Conservation (phyloP, 2,329 filamentous ascomycete species). For the Microascus cirrosus region DNA sequence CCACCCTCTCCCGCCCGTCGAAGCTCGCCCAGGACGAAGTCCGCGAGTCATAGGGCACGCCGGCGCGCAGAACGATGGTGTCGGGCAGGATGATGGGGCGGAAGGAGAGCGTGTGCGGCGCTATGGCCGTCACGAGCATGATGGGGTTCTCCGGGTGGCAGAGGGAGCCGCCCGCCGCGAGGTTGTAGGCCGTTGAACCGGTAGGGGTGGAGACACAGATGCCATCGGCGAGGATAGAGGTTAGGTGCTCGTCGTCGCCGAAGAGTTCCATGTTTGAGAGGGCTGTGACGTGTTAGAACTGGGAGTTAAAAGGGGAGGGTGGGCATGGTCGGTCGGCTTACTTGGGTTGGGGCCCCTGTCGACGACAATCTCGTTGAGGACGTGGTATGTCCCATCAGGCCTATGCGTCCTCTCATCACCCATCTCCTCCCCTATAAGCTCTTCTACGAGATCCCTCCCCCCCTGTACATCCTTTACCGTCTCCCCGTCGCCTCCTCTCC, state of each 20-base stretch:
- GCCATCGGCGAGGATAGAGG: constrained; percentile 84
- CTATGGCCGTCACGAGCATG: constrained; percentile 88
- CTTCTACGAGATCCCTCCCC: constrained; percentile 68
- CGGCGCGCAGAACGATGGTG: constrained; percentile 84
- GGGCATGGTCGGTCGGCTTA: constrained; percentile 30
- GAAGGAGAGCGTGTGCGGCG: constrained; percentile 89
- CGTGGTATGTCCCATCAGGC: constrained; percentile 76
- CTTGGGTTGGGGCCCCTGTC: constrained; percentile 89
- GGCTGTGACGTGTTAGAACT: constrained; percentile 33
- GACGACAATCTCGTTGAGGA: constrained; percentile 93
- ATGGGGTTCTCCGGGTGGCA: constrained; percentile 96
- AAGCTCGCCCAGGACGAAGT: constrained; percentile 96
- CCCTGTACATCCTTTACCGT: constrained; percentile 23
- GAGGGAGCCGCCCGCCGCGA: constrained; percentile 87
- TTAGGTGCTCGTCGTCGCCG: constrained; percentile 91
- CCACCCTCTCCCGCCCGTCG: constrained; percentile 81
- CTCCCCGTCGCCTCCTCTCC: constrained; percentile 16
- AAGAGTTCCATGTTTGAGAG: constrained; percentile 91
- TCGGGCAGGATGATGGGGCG: constrained; percentile 94
- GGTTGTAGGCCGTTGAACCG: constrained; percentile 89
- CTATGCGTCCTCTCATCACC: constrained; percentile 77
- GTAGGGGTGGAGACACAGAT: constrained; percentile 92
- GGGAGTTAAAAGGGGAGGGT: not conserved
- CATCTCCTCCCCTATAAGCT: constrained; percentile 75
- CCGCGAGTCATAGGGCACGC: constrained; percentile 87